Base-by-base conservation (phyloP, 495 filamentous ascomycete species). In the Tuber umbilicatum region DNA sequence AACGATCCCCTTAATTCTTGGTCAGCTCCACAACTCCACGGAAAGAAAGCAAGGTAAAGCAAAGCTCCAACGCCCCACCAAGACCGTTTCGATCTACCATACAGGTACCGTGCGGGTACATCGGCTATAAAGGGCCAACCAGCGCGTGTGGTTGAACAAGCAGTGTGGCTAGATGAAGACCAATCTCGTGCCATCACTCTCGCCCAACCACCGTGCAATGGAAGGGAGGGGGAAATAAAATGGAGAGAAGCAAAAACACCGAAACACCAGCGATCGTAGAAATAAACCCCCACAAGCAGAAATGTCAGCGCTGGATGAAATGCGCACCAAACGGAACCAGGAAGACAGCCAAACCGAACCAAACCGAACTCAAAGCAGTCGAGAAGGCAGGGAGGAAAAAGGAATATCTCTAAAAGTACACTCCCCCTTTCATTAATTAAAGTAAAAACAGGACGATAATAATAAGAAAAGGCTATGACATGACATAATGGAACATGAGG, bases 21-120 rank as follows among this genome's bases (percentile, higher is more conserved):
- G 47, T 23, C 45, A 50, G 45, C 45, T 50, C 45, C 21, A 50
- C 47, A 55, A 55, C 47, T 55, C 23, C 55, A 17, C 14, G 31
- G 19, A 64, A 64, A 31, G n/a, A 31, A 31, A 64, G 21, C 50
- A 64, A 35, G 55, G 27, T 64, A 64, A 64, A 64, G 27, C 31
- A 64, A 64, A 64, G 55, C 55, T 35, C 55, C 55, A 64, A 64
- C 55, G 55, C 55, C 50, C 55, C 27, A 31, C 55, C 55, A 64
- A 17, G 31, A 64, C 55, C 55, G 35, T 64, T 64, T 27, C 55
- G 31, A 64, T 64, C 55, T 64, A 64, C 55, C 55, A 35, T 64
- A 35, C 55, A 64, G 35, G 50, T n/a, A 60, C 50, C 50, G n/a
- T 27, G 50, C 10, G 27, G 27, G 16, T 31, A 31, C 55, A 64